Base-by-base conservation (phyloP, 257 asterid species). In the Solanum pinnatisectum region DNA sequence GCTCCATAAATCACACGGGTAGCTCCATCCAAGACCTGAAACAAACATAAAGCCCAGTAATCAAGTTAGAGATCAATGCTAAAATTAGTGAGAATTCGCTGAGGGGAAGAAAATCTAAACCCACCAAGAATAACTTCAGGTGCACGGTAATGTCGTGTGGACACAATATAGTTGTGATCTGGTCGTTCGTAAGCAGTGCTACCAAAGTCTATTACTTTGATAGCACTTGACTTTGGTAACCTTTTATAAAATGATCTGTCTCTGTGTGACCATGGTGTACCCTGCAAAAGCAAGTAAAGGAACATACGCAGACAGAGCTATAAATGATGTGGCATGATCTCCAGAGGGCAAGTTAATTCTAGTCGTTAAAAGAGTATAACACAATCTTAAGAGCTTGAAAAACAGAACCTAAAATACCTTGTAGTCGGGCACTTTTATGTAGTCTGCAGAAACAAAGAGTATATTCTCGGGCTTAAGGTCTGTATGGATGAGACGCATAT, bases 391-490 rank as follows among this genome's bases (percentile, higher is more conserved):
- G 20, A 81, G 85, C 42, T 81, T 81, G 85, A 81, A 11, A 81
- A 81, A 37, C 85, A 30, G 77, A 87, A 81, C 65, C 32, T 30
- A 16, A 79, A 65, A 32, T 90, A 92, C 93, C 94, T 90, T 91
- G 91, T 79, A 87, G 81, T 92, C 92, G 14, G 93, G 93, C 10
- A 92, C 87, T 86, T 90, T 92, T 76, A 92, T 87, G 88, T 88
- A 92, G 12, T 92, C 94, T 2, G 92, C 89, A 87, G 94, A 92
- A 71, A 91, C 92, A 88, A 92, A 91, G 42, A 92, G 92, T 87
- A 92, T 92, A 88, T 92, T 92, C 90, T 92, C 93, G 18, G 94
- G 94, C 92, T 92, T 92, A 91, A 92, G 85, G 49, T 92, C 94
- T 9, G 94, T 92, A 87, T 92, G 94, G 87, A 92, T 91, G 78